Evolutionary conservation across 2,329 filamentous ascomycete genomes (phyloP).

Genomic region (Tolypocladium amazonense): DNA sequence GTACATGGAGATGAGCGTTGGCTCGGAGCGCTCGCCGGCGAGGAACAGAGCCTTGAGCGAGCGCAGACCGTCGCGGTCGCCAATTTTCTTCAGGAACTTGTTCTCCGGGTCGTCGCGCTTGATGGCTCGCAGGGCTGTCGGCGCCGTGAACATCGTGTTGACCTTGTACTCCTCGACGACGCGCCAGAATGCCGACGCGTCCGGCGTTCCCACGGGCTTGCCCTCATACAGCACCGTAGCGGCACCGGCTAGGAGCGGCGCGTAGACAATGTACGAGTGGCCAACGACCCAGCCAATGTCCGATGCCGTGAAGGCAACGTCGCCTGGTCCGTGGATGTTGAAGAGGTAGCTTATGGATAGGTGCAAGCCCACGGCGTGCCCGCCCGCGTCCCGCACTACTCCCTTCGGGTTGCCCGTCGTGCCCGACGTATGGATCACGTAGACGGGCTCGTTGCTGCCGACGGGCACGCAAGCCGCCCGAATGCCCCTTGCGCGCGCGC

Average conservation of each 20-base stretch:
- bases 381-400: constrained; percentile 71
- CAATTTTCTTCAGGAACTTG: constrained; percentile 49
- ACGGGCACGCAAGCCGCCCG: constrained; percentile 69
- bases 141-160: constrained; percentile 76
- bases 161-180: constrained; percentile 78
- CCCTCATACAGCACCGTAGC: constrained; percentile 85
- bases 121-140: constrained; percentile 78
- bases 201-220: constrained; percentile 84
- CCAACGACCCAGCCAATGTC: constrained; percentile 76
- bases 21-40: constrained; percentile 82
- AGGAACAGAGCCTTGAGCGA: constrained; percentile 68
- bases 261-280: constrained; percentile 80
- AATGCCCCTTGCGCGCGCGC: constrained; percentile 54
- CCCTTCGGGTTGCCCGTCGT: constrained; percentile 79
- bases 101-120: constrained; percentile 76
- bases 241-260: constrained; percentile 72
- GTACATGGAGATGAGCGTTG: constrained; percentile 73
- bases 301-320: constrained; percentile 63
- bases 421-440: constrained; percentile 82
- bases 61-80: constrained; percentile 58
- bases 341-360: constrained; percentile 77
- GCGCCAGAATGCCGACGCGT: constrained; percentile 82
- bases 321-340: constrained; percentile 69
- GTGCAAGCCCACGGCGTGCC: constrained; percentile 77
- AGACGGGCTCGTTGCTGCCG: constrained; percentile 67